Percentiles rank a stretch among this genome's conserved stretches.
Conservation (phyloP, 345 rosid species). For the Abelmoschus esculentus region DNA sequence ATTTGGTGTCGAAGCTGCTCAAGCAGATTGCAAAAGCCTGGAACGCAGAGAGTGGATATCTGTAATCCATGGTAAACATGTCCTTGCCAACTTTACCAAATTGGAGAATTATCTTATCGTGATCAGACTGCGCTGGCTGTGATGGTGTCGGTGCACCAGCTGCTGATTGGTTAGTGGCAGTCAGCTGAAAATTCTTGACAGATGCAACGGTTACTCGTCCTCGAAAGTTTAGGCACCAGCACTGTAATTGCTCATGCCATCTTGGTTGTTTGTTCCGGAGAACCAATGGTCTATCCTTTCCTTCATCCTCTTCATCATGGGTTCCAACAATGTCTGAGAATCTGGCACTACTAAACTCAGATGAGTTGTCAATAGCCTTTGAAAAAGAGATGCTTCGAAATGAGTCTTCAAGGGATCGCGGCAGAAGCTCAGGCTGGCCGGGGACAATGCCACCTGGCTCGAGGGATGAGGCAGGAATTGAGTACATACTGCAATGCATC, state of each 20-base stretch:
- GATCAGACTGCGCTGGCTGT: constrained; percentile 44
- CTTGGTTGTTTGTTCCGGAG: constrained; percentile 83
- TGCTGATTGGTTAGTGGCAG: constrained; percentile 67
- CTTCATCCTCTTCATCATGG: constrained; percentile 49
- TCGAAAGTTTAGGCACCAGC: constrained; percentile 92
- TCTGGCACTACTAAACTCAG: constrained; percentile 74
- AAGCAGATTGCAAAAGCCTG: constrained; percentile 92
- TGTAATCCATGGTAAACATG: constrained; percentile 94
- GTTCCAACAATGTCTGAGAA: constrained; percentile 68
- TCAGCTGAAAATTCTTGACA: constrained; percentile 89
- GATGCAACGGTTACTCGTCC: constrained; percentile 97
- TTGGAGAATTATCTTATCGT: constrained; percentile 81
- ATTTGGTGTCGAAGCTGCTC: constrained; percentile 94
- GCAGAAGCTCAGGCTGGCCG: constrained; percentile 72
- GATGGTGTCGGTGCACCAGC: constrained; percentile 54
- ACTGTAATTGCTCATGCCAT: constrained; percentile 96
- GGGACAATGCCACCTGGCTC: constrained; percentile 74
- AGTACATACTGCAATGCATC: constrained; percentile 85
- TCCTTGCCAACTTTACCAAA: constrained; percentile 94
- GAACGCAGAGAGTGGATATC: constrained; percentile 87
- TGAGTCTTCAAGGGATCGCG: constrained; percentile 74
- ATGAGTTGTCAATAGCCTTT: constrained; percentile 53
- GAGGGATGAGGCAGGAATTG: constrained; percentile 71
- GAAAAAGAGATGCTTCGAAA: constrained; percentile 81
- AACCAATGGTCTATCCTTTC: constrained; percentile 58